Evolutionary conservation across 2,329 filamentous ascomycete species (phyloP), one percentile per base, ranked within the genome.

Genomic region (Chaetomiaceae sp.): DNA sequence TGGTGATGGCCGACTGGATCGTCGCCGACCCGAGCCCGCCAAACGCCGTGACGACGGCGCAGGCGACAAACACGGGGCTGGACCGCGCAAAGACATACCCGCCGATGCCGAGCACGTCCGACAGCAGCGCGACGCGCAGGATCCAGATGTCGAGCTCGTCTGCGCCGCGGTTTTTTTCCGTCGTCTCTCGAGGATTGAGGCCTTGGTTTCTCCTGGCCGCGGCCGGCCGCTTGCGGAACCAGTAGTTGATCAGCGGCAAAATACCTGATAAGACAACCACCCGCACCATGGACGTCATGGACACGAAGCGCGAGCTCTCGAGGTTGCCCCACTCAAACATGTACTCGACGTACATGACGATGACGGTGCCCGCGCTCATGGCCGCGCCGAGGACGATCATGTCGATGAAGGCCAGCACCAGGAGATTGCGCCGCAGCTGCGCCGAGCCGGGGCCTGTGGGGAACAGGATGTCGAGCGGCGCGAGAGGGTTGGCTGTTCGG

Each of bases 11-110:
- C 1, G 88, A 86, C 65, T 95, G 90, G 46, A 95, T 77, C 0
- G 89, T 94, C 1, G 94, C 91, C 33, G 86, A 87, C 0, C 87
- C 91, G 42, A 97, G 84, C 1, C 91, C 91, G 22, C 92, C 92
- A 36, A 95, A 72, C 0, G 89, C 80, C 1, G 89, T 86, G 17
- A 91, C 63, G 40, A 89, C 75, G 44, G 89, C 92, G 17, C 84
- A 87, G 0, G 83, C 58, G 3, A 89, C 79, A 68, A 96, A 94
- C 0, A 88, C 60, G 0, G 74, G 70, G 3, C 83, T 79, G 1
- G 75, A 79, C 1, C 80, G 78, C 0, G 84, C 80, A 42, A 91
- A 69, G 0, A 86, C 75, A 65, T 91, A 97, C 3, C 91, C 90
- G 0, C 86, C 63, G 51, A 86, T 87, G 0, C 92, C 92, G 2